Percentiles rank a stretch among this genome's conserved stretches.
These are phyloP conservation scores for Diaporthe nobilis DNA, from an alignment of 2,329 filamentous ascomycete species.

Conservation along the genomic window DNA sequence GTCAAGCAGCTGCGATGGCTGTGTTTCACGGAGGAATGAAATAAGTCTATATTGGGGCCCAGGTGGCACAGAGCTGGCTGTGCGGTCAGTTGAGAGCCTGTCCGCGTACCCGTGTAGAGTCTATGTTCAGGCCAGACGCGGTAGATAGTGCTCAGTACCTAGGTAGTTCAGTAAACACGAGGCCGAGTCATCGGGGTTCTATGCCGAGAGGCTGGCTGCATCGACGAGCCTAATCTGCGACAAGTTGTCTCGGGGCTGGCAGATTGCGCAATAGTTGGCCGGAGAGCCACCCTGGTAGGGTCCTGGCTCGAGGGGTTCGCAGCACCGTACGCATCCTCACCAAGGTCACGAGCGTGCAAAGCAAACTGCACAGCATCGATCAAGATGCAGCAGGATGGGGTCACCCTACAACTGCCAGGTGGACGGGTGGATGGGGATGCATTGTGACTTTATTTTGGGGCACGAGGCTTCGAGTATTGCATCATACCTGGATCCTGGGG, in stretches of 20 bases:
- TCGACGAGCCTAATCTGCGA: conserved; percentile 18
- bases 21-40: conserved; percentile 23
- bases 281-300: background rate
- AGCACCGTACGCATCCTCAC: background rate
- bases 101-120: background rate
- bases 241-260: background rate
- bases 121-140: background rate
- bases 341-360: background rate
- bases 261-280: conserved; percentile 17
- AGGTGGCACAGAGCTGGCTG: conserved; percentile 4
- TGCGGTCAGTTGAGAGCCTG: background rate
- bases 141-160: background rate
- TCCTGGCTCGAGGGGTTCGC: background rate
- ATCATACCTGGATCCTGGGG: conserved; percentile 29
- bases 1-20: background rate
- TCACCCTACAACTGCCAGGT: background rate
- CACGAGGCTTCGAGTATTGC: conserved; percentile 29
- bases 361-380: background rate
- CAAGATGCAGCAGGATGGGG: conserved; percentile 17
- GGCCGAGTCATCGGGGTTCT: background rate
- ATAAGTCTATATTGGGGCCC: conserved; percentile 3
- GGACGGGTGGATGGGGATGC: conserved; percentile 10
- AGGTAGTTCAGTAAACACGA: background rate
- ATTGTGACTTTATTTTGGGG: conserved; percentile 29
- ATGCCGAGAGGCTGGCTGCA: conserved; percentile 19